Evolutionary conservation across 139 green algal genomes (phyloP).

Genomic region (Marvania coccoides): DNA sequence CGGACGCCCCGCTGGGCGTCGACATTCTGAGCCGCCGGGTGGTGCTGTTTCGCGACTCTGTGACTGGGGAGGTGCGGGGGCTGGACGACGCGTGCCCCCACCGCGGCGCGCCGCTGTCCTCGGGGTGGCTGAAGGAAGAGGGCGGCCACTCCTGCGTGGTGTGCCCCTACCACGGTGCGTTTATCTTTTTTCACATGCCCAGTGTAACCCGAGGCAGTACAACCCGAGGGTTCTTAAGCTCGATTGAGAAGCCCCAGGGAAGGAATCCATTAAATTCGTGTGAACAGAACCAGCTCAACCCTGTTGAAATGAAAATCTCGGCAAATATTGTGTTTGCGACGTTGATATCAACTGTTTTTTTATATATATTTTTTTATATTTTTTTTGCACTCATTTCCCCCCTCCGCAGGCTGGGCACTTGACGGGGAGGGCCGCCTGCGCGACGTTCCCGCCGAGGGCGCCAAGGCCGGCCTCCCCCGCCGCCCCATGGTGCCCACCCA

Average conservation of each 20-base stretch:
- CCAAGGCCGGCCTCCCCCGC: slow-evolving; percentile 31
- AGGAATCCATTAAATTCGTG: too few relatives aligned
- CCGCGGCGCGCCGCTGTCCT: slow-evolving; percentile 40
- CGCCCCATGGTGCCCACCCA: slow-evolving; percentile 45
- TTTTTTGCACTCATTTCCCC: too few relatives aligned
- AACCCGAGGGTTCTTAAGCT: too few relatives aligned
- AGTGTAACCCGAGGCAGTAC: too few relatives aligned
- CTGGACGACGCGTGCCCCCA: slow-evolving; percentile 70
- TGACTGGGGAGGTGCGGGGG: slow-evolving; percentile 33
- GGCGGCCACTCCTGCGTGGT: slow-evolving; percentile 45
- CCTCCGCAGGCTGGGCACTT: slow-evolving; percentile 73
- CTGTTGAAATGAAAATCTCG: too few relatives aligned
- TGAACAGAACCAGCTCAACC: too few relatives aligned
- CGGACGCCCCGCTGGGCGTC: slow-evolving; percentile 39
- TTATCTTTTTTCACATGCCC: too few relatives aligned
- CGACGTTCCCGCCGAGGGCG: slow-evolving; percentile 36
- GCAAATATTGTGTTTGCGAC: too few relatives aligned
- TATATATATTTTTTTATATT: too few relatives aligned
- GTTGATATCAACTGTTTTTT: too few relatives aligned
- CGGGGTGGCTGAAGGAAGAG: slow-evolving; percentile 28
- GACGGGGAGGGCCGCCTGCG: slow-evolving; percentile 39
- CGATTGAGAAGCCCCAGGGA: too few relatives aligned
- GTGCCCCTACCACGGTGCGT: slow-evolving; percentile 43
- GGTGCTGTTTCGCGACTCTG: slow-evolving; percentile 49
- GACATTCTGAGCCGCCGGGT: slow-evolving; percentile 57